Percentiles rank a stretch among this genome's conserved stretches.
These are phyloP conservation scores for Fusarium nisikadoi DNA, from an alignment of 2,329 filamentous ascomycete species.

Conservation along the genomic window DNA sequence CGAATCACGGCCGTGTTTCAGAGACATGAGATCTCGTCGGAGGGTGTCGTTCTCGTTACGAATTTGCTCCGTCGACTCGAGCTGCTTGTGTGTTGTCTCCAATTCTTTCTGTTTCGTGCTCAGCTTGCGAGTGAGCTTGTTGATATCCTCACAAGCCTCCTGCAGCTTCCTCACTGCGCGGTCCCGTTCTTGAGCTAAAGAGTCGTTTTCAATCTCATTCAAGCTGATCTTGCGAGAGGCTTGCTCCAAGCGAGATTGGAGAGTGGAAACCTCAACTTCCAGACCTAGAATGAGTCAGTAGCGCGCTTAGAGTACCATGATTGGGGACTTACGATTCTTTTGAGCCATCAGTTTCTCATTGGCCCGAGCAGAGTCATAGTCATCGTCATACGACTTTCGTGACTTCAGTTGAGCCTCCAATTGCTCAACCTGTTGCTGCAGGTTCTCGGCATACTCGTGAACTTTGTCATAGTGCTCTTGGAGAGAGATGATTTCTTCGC, in stretches of 20 bases:
- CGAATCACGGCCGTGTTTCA: conserved; percentile 53
- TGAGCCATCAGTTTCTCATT: conserved; percentile 60
- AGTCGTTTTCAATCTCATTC: conserved; percentile 71
- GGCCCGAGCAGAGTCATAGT: conserved; percentile 56
- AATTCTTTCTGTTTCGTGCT: conserved; percentile 56
- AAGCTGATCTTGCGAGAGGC: conserved; percentile 70
- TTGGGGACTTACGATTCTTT: conserved; percentile 63
- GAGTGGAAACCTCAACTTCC: conserved; percentile 67
- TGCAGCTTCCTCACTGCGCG: conserved; percentile 71
- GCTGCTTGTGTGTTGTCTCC: conserved; percentile 54
- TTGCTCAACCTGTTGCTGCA: conserved; percentile 62
- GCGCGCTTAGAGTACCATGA: neutral
- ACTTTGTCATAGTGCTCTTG: conserved; percentile 67
- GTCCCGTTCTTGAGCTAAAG: conserved; percentile 71
- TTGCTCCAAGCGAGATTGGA: conserved; percentile 71
- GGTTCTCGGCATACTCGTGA: conserved; percentile 63
- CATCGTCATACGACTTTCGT: conserved; percentile 55
- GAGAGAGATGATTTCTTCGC: conserved; percentile 65
- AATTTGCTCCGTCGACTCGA: conserved; percentile 54
- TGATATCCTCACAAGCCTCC: conserved; percentile 68
- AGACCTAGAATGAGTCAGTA: conserved; percentile 56
- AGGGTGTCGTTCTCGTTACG: conserved; percentile 53
- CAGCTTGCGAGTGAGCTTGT: conserved; percentile 58
- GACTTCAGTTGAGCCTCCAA: conserved; percentile 62
- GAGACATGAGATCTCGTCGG: conserved; percentile 53